Conservation (phyloP, 805 yeast species). For the Grigorovia transvaalensis region DNA sequence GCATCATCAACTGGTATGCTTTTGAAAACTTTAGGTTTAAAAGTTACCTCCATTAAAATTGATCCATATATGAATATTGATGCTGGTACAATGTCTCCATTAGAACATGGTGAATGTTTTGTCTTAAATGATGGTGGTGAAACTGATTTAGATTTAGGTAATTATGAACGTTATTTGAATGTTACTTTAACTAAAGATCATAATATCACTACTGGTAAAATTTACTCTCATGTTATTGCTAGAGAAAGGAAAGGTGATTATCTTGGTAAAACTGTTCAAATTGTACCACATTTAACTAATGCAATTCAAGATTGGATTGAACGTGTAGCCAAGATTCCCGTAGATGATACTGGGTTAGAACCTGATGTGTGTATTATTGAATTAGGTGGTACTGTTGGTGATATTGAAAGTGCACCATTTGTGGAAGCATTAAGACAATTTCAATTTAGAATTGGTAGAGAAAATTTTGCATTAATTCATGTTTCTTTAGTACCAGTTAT, state of each 20-base stretch:
- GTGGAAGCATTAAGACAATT: constrained; percentile 98
- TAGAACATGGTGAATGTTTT: constrained; percentile 98
- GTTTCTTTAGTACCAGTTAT: constrained; percentile 96
- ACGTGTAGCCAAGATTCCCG: constrained; percentile 82
- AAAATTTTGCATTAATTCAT: constrained; percentile 90
- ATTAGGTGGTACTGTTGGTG: constrained; percentile 99
- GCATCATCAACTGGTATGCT: constrained; percentile 96
- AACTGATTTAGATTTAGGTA: constrained; percentile 95
- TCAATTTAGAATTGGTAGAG: constrained; percentile 92
- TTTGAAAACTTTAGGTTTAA: constrained; percentile 83
- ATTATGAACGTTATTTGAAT: constrained; percentile 92
- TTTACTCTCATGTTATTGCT: constrained; percentile 87
- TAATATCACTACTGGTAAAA: constrained; percentile 97
- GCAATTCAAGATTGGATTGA: constrained; percentile 99
- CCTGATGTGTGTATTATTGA: constrained; percentile 97
- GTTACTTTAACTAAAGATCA: constrained; percentile 89
- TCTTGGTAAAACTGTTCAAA: constrained; percentile 98
- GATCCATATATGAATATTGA: constrained; percentile 99
- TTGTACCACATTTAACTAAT: constrained; percentile 94
- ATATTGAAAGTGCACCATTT: constrained; percentile 96
- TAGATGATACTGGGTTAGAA: constrained; percentile 73
- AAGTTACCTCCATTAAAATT: constrained; percentile 94
- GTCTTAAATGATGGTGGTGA: constrained; percentile 98
- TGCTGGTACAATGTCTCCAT: constrained; percentile 99
- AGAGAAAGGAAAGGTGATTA: constrained; percentile 95